These are phyloP conservation scores for Babesia divergens DNA, from an alignment of 169 alveolate species.

Conservation along the genomic window DNA sequence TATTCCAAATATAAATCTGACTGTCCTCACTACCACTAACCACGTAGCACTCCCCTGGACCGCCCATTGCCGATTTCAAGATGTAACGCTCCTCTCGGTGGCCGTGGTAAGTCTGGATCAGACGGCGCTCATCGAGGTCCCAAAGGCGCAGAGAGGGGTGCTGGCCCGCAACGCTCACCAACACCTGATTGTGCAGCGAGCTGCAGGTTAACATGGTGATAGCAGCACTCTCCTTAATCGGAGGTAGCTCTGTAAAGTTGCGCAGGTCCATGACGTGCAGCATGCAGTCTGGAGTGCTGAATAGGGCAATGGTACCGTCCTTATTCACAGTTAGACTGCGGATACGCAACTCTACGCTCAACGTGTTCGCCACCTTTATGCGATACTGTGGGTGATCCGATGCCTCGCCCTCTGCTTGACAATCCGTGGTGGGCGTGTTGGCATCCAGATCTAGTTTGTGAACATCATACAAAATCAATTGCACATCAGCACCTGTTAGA, in stretches of 20 bases:
- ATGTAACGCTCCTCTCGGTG: slow-evolving; percentile 81
- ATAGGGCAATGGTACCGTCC: slow-evolving; percentile 66
- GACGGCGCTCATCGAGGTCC: slow-evolving; percentile 71
- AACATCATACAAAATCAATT: slow-evolving; percentile 62
- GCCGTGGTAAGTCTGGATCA: slow-evolving; percentile 80
- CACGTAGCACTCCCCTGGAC: slow-evolving; percentile 77
- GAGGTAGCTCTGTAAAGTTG: slow-evolving; percentile 41
- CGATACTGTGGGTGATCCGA: no score
- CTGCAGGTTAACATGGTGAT: slow-evolving; percentile 69
- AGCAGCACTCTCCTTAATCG: slow-evolving; percentile 69
- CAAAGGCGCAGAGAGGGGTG: slow-evolving; percentile 75
- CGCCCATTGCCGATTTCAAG: slow-evolving; percentile 82
- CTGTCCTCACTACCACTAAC: slow-evolving; percentile 85
- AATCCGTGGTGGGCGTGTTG: slow-evolving; percentile 16
- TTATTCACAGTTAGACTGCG: slow-evolving; percentile 59
- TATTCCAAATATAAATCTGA: slow-evolving; percentile 84
- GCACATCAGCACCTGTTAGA: slow-evolving; percentile 65
- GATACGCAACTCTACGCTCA: slow-evolving; percentile 62
- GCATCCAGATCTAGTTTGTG: slow-evolving; percentile 12
- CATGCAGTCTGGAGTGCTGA: slow-evolving; percentile 66
- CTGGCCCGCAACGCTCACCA: slow-evolving; percentile 73
- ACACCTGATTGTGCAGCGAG: slow-evolving; percentile 62
- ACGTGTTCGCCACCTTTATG: background rate
- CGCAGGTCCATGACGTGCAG: slow-evolving; percentile 64
- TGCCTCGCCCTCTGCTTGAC: no score